A percentile compares a stretch with the other conserved stretches of the same genome.
Evolutionary conservation across 2,329 filamentous ascomycete genomes (phyloP).

Genomic region (Alternaria sp.): DNA sequence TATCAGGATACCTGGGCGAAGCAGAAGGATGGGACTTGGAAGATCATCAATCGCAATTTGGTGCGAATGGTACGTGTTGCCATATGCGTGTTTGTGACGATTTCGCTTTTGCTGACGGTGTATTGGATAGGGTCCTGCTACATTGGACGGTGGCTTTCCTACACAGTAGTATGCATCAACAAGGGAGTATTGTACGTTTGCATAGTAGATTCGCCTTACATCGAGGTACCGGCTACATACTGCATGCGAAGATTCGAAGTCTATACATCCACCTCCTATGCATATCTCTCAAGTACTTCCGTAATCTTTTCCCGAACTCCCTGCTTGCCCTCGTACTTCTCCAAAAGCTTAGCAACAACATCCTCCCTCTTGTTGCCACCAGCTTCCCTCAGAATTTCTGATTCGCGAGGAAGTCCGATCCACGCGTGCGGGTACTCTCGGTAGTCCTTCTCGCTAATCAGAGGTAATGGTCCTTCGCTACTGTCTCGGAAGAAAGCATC

Average conservation of each 20-base stretch:
- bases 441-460: slow-evolving; percentile 70
- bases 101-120: not conserved
- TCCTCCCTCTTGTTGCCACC: slow-evolving; percentile 42
- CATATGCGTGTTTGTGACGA: not conserved
- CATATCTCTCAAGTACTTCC: slow-evolving; percentile 61
- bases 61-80: not conserved
- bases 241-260: rapidly evolving
- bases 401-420: slow-evolving; percentile 77
- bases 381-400: slow-evolving; percentile 59
- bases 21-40: not conserved
- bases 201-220: not conserved
- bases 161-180: not conserved
- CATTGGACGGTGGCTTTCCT: not conserved
- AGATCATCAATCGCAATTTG: not conserved
- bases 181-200: not conserved
- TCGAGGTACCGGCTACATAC: rapidly evolving
- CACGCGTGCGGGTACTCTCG: slow-evolving; percentile 72
- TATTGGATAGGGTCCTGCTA: not conserved
- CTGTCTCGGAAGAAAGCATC: slow-evolving; percentile 69
- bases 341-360: slow-evolving; percentile 50
- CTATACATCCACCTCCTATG: not conserved
- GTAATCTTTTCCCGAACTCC: slow-evolving; percentile 65
- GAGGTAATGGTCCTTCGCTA: slow-evolving; percentile 53
- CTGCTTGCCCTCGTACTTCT: slow-evolving; percentile 53
- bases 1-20: not conserved